Percentiles rank a stretch among this genome's conserved stretches.
phyloP scores from a whole-genome alignment of 148 eudicot species.

The Limonium bicolor region DNA sequence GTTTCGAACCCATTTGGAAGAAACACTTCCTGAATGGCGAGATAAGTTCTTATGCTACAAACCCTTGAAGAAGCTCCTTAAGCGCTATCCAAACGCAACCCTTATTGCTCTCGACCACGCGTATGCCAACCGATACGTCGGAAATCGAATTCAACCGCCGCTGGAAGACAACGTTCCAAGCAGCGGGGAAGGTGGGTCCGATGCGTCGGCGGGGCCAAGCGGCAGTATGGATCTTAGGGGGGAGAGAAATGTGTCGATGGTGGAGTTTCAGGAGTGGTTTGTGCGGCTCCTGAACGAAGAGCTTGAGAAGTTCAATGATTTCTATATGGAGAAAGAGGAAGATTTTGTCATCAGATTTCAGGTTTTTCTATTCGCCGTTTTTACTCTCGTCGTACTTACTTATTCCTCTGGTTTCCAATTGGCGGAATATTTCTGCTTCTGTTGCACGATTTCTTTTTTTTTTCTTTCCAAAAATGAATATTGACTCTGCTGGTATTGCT shows the following conservation, averaged over 20 bases:
- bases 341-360: slow-evolving; percentile 77
- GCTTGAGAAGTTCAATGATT: slow-evolving; percentile 90
- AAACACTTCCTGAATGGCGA: slow-evolving; percentile 85
- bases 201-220: not conserved
- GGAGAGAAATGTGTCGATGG: slow-evolving; percentile 10
- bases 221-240: slow-evolving; percentile 1
- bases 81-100: slow-evolving; percentile 20
- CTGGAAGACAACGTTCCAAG: not conserved
- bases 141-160: not conserved
- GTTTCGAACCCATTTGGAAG: slow-evolving; percentile 55
- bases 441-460: not conserved
- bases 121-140: not conserved
- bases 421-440: not conserved
- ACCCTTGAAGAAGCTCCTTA: slow-evolving; percentile 72
- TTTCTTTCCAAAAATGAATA: no score
- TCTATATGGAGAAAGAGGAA: slow-evolving; percentile 88
- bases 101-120: not conserved
- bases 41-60: slow-evolving; percentile 79
- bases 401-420: not conserved
- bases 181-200: not conserved
- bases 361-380: slow-evolving; percentile 16
- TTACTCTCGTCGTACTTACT: not conserved
- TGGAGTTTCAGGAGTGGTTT: slow-evolving; percentile 65
- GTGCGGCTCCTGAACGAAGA: slow-evolving; percentile 63
- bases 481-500: no score